Evolutionary conservation across 768 basidiomycete species (phyloP).

Genomic region (Tricholoma sp.): DNA sequence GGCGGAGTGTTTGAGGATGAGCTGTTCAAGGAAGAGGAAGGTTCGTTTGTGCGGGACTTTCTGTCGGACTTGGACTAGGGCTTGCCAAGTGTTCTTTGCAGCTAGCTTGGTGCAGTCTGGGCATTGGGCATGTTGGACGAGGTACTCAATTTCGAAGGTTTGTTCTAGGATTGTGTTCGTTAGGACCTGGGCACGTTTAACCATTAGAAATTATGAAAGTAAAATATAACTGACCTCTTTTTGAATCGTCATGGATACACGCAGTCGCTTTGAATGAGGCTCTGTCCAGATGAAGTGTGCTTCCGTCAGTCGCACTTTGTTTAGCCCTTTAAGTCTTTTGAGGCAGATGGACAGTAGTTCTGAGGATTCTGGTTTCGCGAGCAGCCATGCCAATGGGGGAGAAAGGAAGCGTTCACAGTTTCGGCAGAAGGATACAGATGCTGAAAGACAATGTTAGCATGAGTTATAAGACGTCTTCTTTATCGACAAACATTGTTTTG

Average conservation of each 20-base stretch:
- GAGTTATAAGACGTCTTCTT: neutral
- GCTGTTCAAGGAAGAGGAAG: conserved; percentile 94
- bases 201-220: neutral
- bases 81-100: conserved; percentile 99
- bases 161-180: conserved; percentile 95
- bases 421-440: conserved; percentile 87
- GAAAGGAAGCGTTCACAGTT: conserved; percentile 96
- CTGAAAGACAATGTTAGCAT: conserved; percentile 27
- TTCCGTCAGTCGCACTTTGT: conserved; percentile 94
- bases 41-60: conserved; percentile 98
- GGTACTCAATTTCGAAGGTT: conserved; percentile 93
- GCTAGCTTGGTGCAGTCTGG: conserved; percentile 90
- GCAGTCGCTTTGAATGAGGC: conserved; percentile 90
- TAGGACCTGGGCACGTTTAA: conserved; percentile 55
- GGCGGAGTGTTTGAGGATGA: conserved; percentile 93
- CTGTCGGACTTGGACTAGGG: conserved; percentile 96
- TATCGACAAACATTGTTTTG: conserved; percentile 67
- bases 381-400: conserved; percentile 83
- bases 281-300: conserved; percentile 99
- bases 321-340: conserved; percentile 90
- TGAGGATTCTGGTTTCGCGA: conserved; percentile 84
- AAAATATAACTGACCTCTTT: conserved; percentile 69
- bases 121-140: conserved; percentile 94
- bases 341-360: conserved; percentile 93
- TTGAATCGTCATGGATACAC: conserved; percentile 94